Base-by-base conservation (phyloP, 2,329 filamentous ascomycete genomes). In the Hawksworthiomyces lignivorus region DNA sequence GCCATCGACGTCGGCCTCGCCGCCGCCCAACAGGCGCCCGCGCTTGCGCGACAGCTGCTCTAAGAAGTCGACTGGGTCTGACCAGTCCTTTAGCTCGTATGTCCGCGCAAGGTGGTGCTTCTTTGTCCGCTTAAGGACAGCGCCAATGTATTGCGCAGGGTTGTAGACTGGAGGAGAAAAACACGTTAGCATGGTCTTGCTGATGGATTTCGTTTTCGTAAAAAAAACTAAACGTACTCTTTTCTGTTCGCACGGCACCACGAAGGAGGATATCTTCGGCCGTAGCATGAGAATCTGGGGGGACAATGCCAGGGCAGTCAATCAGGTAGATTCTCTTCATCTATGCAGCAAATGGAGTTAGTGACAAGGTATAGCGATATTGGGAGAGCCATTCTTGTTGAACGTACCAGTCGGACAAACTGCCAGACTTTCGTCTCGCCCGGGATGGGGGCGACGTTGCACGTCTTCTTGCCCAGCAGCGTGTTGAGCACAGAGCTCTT, bases 401-500 rank as follows among this genome's bases (percentile, higher is more conserved):
- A 26, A 44, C 44, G 21, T 41, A 87, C 62, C 4, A 52, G 39
- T 15, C 48, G 47, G 5, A 52, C 50, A 41, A 51, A 52, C 36
- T 52, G 50, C 50, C 49, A 52, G 81, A 87, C 44, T 95, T 96
- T 97, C 26, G 90, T 97, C 69, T 54, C 89, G 12, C 89, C 92
- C 7, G 92, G 90, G 48, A 97, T 95, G 6, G 90, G 92, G 7
- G 92, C 92, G 4, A 94, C 87, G 14, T 75, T 92, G 67, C 89
- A 89, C 30, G 96, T 89, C 61, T 92, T 89, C 70, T 96, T 97
- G 62, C 88, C 90, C 45, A 52, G 77, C 3, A 98, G 69, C 0
- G 90, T 95, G 66, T 98, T 98, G 67, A 98, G 97, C 52, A 98
- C 92, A 32, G 86, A 92, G 4, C 86, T 94, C 63, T 98, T 98